phyloP scores from a whole-genome alignment of 1,284 basidiomycete species.

The Mrakiaceae sp. region DNA sequence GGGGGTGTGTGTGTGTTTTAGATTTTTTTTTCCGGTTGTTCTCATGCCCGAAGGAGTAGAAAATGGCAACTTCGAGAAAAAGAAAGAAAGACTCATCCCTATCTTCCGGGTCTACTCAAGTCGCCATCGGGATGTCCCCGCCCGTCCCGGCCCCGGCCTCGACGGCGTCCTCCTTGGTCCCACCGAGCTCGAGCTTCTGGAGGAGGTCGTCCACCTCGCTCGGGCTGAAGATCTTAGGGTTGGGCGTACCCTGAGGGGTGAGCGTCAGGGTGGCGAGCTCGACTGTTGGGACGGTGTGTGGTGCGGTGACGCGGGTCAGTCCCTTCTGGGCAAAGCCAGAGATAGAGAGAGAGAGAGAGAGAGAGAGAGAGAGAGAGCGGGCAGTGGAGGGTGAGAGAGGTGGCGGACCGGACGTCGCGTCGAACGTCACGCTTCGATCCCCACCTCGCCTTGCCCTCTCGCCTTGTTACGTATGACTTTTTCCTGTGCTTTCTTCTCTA shows the following conservation, averaged over 20 bases:
- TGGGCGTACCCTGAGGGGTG: conserved; percentile 65
- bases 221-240: conserved; percentile 86
- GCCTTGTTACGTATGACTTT: too few species aligned
- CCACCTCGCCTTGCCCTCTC: too few species aligned
- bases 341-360: not conserved
- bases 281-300: conserved; percentile 43
- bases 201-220: conserved; percentile 82
- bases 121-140: conserved; percentile 15
- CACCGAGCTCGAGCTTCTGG: conserved; percentile 68
- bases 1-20: too few species aligned
- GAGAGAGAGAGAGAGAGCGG: too few species aligned
- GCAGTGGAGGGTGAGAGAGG: too few species aligned
- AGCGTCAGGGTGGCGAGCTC: conserved; percentile 91
- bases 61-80: not conserved
- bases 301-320: not conserved
- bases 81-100: not conserved
- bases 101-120: not conserved
- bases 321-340: not conserved
- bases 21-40: too few species aligned
- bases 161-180: conserved; percentile 52
- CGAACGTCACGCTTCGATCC: too few species aligned
- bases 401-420: too few species aligned
- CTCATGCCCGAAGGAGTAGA: too few species aligned
- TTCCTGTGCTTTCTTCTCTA: too few species aligned
- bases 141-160: conserved; percentile 33